phyloP scores from a whole-genome alignment of 208 protist genomes.

The Leishmania guyanensis region DNA sequence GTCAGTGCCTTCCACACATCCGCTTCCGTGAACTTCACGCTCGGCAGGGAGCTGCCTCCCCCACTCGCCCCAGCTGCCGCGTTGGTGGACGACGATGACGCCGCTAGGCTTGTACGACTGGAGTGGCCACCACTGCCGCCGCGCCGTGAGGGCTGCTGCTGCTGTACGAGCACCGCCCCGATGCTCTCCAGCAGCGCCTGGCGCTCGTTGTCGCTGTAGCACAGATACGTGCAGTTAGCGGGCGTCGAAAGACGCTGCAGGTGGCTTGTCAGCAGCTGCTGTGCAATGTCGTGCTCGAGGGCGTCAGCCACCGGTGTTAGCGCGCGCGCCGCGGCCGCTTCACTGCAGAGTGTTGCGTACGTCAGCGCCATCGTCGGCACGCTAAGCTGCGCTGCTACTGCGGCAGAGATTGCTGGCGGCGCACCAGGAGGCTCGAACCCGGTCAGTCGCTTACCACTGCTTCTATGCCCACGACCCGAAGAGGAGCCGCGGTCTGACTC shows the following conservation, averaged over 20 bases:
- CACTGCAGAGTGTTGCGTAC: conserved; percentile 65
- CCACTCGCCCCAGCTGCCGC: not conserved
- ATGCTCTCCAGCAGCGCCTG: conserved; percentile 31
- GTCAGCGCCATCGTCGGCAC: conserved; percentile 39
- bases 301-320: conserved; percentile 49
- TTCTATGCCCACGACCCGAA: not conserved
- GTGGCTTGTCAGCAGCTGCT: conserved; percentile 54
- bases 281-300: conserved; percentile 64
- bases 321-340: conserved; percentile 37
- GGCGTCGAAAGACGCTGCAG: conserved; percentile 63
- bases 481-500: not conserved
- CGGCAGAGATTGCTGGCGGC: not conserved
- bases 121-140: conserved; percentile 10
- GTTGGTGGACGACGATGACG: conserved; percentile 1
- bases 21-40: conserved; percentile 37
- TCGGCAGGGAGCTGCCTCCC: not conserved
- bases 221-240: conserved; percentile 71
- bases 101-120: not conserved
- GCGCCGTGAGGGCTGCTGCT: conserved; percentile 26
- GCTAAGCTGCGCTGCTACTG: conserved; percentile 38
- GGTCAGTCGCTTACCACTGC: not conserved
- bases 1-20: conserved; percentile 59
- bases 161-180: conserved; percentile 26
- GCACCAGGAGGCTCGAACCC: not conserved
- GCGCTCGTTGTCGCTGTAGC: conserved; percentile 58